These are phyloP conservation scores for Annona squamosa DNA, from an alignment of 164 flowering plant species.

Conservation along the genomic window DNA sequence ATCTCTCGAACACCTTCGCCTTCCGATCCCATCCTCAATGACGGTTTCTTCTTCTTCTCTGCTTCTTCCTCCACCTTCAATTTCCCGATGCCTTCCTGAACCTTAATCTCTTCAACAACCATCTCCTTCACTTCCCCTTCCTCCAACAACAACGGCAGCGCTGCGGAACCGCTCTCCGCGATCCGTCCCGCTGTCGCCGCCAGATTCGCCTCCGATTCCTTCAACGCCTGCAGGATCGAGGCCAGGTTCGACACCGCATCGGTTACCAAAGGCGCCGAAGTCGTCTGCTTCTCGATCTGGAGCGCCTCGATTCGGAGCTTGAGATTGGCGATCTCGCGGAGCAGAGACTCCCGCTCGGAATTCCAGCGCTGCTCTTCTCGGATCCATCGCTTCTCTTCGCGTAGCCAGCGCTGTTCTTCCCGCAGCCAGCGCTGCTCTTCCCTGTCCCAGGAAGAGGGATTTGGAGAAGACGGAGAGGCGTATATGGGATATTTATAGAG, in stretches of 20 bases:
- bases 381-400: constrained; percentile 85
- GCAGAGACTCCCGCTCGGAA: constrained; percentile 55
- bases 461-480: constrained; percentile 8
- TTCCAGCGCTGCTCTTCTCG: constrained; percentile 69
- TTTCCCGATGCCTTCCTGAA: constrained; percentile 18
- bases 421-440: constrained; percentile 29
- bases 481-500: background rate
- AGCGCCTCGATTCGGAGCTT: constrained; percentile 44
- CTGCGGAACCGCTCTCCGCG: constrained; percentile 38
- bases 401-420: constrained; percentile 63
- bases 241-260: constrained; percentile 28
- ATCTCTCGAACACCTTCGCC: constrained; percentile 71
- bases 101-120: constrained; percentile 34
- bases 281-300: constrained; percentile 18
- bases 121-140: constrained; percentile 23
- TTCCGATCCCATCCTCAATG: constrained; percentile 69
- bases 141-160: constrained; percentile 34
- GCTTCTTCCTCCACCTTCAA: background rate
- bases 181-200: constrained; percentile 26
- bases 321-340: constrained; percentile 40
- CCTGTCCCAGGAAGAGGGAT: constrained; percentile 16
- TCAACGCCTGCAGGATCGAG: constrained; percentile 32
- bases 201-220: constrained; percentile 27
- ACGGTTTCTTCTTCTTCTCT: constrained; percentile 19
- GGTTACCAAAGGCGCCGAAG: constrained; percentile 22